Base-by-base conservation (phyloP, 768 basidiomycete genomes). In the Pleurotus djamor region DNA sequence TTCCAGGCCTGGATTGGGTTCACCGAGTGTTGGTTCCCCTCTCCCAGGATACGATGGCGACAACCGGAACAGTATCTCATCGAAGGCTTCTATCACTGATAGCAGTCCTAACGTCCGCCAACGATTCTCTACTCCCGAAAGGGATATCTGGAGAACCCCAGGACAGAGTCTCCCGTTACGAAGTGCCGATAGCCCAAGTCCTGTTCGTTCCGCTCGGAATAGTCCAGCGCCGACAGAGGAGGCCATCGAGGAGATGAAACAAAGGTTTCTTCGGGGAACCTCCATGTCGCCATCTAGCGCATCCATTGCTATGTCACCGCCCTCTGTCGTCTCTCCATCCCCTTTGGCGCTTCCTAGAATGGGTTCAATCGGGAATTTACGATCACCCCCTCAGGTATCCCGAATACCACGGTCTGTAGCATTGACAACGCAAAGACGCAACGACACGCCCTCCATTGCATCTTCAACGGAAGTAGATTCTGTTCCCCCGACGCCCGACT, bases 181-280 rank as follows among this genome's bases (percentile, higher is more conserved):
- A 58, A 61, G 69, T 44, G 59, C 60, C 43, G 60, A 62, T 58
- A 71, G 60, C 54, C 61, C 63, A 5, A 72, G 66, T 33, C 70
- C 71, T 37, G 38, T 66, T 12, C 66, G 67, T 28, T 61, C 56
- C 0, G 63, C 68, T 7, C 66, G 66, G n/a, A 57, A 36, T 21
- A 76, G 69, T 61, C 71, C 76, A 35, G 65, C 65, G 17, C 75
- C 79, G 5, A 79, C 80, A 5, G 66, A 72, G 32, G 82, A 84
- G 21, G 83, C 84, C 2, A 74, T 86, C 48, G 81, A 86, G 67
- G 82, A 86, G 64, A 84, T 88, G 83, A 89, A 87, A 70, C 77
- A 72, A 63, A 74, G 84, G 43, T 81, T 87, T 63, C 68, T 84
- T 55, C 72, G 70, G 57, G 58, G 60, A 4, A 66, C 68, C 7